These are phyloP conservation scores for Coriolopsis trogii DNA, from an alignment of 1,284 basidiomycete genomes.

Conservation along the genomic window DNA sequence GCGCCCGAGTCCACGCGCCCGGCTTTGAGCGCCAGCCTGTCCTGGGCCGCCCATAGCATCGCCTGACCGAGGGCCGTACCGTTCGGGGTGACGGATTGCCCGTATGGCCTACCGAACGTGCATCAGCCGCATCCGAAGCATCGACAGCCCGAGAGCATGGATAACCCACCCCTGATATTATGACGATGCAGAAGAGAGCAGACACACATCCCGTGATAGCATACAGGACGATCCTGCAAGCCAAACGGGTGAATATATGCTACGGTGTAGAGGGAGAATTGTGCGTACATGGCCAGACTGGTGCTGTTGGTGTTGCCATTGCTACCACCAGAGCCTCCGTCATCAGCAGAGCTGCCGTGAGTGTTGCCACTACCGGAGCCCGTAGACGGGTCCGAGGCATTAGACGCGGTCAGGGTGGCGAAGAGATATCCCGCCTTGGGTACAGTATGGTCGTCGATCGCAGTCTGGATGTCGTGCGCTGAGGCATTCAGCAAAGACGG, in stretches of 20 bases:
- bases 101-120: slow-evolving; percentile 62
- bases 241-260: background rate
- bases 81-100: slow-evolving; percentile 86
- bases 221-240: slow-evolving; percentile 80
- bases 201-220: slow-evolving; percentile 86
- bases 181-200: slow-evolving; percentile 78
- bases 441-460: slow-evolving; percentile 46
- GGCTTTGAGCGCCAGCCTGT: slow-evolving; percentile 54
- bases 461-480: slow-evolving; percentile 49
- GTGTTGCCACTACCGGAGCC: too few species aligned
- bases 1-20: slow-evolving; percentile 79
- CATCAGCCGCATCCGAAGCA: background rate
- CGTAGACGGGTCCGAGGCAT: slow-evolving; percentile 66
- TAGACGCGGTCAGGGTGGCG: slow-evolving; percentile 68
- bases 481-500: slow-evolving; percentile 60
- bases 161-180: slow-evolving; percentile 73
- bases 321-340: slow-evolving; percentile 20
- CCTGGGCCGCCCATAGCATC: slow-evolving; percentile 42
- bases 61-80: slow-evolving; percentile 76
- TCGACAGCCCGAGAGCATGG: background rate
- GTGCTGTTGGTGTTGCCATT: slow-evolving; percentile 45
- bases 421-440: slow-evolving; percentile 61
- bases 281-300: slow-evolving; percentile 71
- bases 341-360: slow-evolving; percentile 13
- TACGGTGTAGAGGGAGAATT: slow-evolving; percentile 10